Percentiles rank a stretch among this genome's conserved stretches.
phyloP scores from a whole-genome alignment of 2,329 filamentous ascomycete species.

The Xylaria sp. region DNA sequence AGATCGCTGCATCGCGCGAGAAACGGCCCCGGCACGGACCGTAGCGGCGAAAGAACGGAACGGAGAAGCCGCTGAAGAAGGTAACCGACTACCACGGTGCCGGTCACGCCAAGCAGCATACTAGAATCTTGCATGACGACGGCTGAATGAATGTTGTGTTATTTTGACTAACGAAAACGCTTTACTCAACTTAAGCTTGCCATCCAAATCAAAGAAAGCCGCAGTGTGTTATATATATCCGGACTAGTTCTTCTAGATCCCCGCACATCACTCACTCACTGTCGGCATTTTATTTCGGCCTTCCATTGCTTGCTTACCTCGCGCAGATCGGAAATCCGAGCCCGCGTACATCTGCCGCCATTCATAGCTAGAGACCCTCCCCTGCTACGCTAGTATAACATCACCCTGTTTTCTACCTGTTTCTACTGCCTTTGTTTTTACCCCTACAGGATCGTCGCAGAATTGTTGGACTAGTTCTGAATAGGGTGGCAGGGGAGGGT shows the following conservation, averaged over 20 bases:
- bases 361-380: too few relatives aligned
- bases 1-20: conserved; percentile 27
- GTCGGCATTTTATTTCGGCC: not conserved
- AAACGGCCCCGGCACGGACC: conserved; percentile 32
- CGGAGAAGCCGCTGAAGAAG: conserved; percentile 16
- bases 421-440: too few relatives aligned
- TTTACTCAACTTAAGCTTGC: not conserved
- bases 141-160: not conserved
- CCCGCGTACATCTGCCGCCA: too few relatives aligned
- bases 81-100: conserved; percentile 9
- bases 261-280: not conserved
- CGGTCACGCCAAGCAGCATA: conserved; percentile 2
- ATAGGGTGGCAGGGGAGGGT: too few relatives aligned
- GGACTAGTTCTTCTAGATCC: not conserved
- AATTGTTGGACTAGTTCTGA: too few relatives aligned
- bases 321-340: too few relatives aligned
- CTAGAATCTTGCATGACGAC: conserved; percentile 2
- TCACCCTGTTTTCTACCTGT: too few relatives aligned
- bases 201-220: not conserved
- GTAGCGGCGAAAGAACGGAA: conserved; percentile 19
- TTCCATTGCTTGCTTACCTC: not conserved
- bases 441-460: too few relatives aligned
- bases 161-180: not conserved
- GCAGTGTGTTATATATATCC: not conserved
- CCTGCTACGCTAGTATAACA: too few relatives aligned